phyloP scores from a whole-genome alignment of 208 protist genomes.

The Leishmania tarentolae region DNA sequence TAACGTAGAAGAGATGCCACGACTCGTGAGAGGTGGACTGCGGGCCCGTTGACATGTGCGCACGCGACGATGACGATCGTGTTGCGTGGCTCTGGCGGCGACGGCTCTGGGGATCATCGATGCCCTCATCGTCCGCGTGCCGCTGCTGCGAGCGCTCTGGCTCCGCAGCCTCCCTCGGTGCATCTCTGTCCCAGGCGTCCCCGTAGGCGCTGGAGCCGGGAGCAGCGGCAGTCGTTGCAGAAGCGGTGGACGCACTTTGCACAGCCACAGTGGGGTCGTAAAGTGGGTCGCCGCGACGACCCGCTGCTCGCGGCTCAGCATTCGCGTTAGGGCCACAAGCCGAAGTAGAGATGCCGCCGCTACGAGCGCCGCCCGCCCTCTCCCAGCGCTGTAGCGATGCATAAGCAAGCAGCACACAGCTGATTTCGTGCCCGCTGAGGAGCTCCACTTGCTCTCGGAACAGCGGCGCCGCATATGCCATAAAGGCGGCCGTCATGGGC shows the following conservation, averaged over 20 bases:
- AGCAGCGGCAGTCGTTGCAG: background rate
- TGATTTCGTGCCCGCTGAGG: conserved; percentile 61
- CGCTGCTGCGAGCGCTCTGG: background rate
- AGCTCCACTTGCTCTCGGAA: conserved; percentile 41
- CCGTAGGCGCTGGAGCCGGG: background rate
- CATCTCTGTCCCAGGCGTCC: background rate
- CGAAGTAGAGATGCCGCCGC: background rate
- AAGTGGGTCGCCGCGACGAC: background rate
- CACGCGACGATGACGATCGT: background rate
- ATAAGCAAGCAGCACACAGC: conserved; percentile 66
- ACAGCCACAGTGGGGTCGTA: conserved; percentile 1
- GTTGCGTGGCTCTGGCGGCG: background rate
- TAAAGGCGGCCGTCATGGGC: conserved; percentile 39
- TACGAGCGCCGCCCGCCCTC: background rate
- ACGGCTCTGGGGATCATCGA: background rate
- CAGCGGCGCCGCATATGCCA: conserved; percentile 49
- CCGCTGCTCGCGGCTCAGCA: background rate
- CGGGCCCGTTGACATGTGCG: background rate
- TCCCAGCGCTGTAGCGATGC: conserved; percentile 52
- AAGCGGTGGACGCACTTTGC: conserved; percentile 11
- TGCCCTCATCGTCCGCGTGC: background rate
- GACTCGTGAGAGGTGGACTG: background rate
- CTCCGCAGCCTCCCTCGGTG: background rate
- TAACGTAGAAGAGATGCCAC: conserved; percentile 46
- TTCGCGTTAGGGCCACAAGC: background rate